Conservation (phyloP, 169 alveolate species). For the Eimeria brunetti region DNA sequence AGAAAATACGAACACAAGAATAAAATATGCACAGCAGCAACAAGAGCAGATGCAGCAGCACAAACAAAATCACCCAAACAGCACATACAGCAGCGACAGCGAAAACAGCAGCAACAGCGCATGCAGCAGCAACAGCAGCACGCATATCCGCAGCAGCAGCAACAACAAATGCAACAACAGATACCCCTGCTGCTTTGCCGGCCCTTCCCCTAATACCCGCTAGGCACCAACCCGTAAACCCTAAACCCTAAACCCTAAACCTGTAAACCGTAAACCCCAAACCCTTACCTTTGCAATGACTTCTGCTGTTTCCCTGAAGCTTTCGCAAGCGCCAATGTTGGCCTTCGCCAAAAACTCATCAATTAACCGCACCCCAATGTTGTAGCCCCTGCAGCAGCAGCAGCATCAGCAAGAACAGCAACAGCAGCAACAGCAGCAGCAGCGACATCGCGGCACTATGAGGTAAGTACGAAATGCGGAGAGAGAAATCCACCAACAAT, state of each 20-base stretch:
- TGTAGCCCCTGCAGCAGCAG: constrained; percentile 89
- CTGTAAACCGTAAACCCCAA: constrained; percentile 19
- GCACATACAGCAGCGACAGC: neutral
- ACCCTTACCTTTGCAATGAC: constrained; percentile 83
- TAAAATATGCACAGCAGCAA: neutral
- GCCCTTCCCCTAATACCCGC: neutral
- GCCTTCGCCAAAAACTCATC: constrained; percentile 96
- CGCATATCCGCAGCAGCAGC: neutral
- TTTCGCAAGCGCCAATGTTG: constrained; percentile 87
- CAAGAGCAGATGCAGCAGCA: neutral
- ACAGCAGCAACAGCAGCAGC: neutral
- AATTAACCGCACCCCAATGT: constrained; percentile 94
- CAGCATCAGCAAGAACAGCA: constrained; percentile 33
- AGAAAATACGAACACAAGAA: neutral
- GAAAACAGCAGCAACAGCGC: neutral
- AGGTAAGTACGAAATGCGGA: too few species aligned
- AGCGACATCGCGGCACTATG: neutral
- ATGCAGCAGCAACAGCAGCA: constrained; percentile 15
- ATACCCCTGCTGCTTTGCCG: neutral
- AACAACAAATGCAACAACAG: neutral
- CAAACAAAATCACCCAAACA: neutral
- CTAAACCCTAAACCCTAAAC: too few species aligned
- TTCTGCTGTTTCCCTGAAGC: constrained; percentile 84
- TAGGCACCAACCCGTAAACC: too few species aligned
- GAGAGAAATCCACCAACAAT: too few species aligned